Percentiles rank a stretch among this genome's conserved stretches.
Conservation (phyloP, 139 green algal genomes). For the Closterium sp. region DNA sequence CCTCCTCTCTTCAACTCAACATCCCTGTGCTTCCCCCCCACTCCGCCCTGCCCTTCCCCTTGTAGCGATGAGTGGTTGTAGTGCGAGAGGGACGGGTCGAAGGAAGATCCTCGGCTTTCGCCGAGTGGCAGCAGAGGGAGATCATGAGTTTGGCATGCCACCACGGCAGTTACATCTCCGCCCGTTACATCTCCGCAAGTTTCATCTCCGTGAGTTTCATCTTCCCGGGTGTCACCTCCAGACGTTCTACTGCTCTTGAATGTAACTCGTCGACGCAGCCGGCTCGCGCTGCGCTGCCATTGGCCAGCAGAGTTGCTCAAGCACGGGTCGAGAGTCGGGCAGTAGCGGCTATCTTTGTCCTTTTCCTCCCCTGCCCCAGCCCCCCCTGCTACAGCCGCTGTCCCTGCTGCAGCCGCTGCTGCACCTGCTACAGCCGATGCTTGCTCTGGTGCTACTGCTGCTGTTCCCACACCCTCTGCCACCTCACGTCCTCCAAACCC, state of each 20-base stretch:
- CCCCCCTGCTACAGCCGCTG: not conserved
- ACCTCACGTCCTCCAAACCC: too few relatives aligned
- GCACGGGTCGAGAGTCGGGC: not conserved
- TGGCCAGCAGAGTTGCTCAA: not conserved
- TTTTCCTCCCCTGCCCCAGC: not conserved
- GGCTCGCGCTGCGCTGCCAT: not conserved
- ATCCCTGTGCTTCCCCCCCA: not conserved
- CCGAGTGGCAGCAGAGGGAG: not conserved
- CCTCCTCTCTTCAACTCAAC: not conserved
- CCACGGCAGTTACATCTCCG: not conserved
- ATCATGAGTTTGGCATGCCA: not conserved
- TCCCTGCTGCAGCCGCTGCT: not conserved
- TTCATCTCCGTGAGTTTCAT: not conserved
- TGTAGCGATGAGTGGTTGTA: too few relatives aligned
- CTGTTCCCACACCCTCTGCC: too few relatives aligned
- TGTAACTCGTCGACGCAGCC: not conserved
- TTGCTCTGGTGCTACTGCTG: not conserved
- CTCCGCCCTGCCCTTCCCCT: not conserved
- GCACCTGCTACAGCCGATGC: not conserved
- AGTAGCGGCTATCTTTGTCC: not conserved
- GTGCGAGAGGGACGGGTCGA: not conserved
- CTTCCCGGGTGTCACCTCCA: not conserved
- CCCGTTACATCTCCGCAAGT: not conserved
- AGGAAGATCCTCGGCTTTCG: not conserved
- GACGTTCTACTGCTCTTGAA: not conserved